Conservation (phyloP, 2,329 filamentous ascomycete species). For the Sporothrix inflata region DNA sequence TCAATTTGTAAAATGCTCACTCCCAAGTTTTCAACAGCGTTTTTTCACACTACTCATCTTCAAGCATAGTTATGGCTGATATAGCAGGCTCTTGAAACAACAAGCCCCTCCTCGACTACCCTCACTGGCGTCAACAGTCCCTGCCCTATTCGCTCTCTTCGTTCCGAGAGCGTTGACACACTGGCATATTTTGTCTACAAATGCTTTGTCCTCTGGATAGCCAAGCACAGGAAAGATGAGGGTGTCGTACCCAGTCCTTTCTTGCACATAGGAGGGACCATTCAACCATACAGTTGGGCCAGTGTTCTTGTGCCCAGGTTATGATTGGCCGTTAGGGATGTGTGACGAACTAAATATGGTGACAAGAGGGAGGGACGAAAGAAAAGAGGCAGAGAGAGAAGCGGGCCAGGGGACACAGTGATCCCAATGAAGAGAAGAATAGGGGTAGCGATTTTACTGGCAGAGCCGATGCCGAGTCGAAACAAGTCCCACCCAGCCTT, state of each 20-base stretch:
- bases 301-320: neutral
- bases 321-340: neutral
- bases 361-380: neutral
- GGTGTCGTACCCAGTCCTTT: neutral
- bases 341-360: neutral
- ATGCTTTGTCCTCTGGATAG: neutral
- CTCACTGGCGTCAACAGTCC: neutral
- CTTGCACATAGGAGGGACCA: neutral
- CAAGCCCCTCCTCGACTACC: neutral
- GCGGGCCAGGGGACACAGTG: neutral
- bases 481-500: neutral
- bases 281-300: neutral
- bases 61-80: neutral
- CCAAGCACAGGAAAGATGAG: neutral
- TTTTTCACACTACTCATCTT: neutral
- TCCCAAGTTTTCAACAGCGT: neutral
- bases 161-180: neutral
- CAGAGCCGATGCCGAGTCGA: neutral
- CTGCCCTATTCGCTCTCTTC: neutral
- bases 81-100: slow-evolving; percentile 9
- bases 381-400: neutral
- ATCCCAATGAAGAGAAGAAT: neutral
- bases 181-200: neutral
- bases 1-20: neutral
- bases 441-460: slow-evolving; percentile 3